Evolutionary conservation across 805 yeast genomes (phyloP).

Genomic region (Lipomyces mesembrius): DNA sequence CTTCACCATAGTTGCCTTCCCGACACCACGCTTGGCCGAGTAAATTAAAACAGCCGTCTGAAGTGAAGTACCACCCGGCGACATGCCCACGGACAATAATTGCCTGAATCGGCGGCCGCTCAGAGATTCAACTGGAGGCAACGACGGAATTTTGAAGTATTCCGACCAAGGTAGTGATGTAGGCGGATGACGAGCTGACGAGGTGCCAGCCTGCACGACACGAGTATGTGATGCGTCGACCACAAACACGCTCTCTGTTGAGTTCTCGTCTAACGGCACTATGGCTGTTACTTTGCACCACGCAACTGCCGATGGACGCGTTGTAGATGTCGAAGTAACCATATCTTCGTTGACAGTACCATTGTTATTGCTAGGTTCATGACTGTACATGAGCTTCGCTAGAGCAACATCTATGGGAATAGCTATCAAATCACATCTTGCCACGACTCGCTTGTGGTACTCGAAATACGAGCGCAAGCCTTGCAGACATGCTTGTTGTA

Average conservation of each 20-base stretch:
- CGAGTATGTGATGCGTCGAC: slow-evolving; percentile 72
- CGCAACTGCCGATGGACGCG: slow-evolving; percentile 71
- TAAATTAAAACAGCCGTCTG: slow-evolving; percentile 67
- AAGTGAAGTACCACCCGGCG: slow-evolving; percentile 53
- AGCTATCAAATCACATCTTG: slow-evolving; percentile 71
- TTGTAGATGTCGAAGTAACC: slow-evolving; percentile 53
- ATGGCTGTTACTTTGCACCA: slow-evolving; percentile 79
- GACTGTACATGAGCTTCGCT: slow-evolving; percentile 57
- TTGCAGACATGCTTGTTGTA: slow-evolving; percentile 63
- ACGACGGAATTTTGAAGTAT: slow-evolving; percentile 47
- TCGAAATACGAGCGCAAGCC: slow-evolving; percentile 69
- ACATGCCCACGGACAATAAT: slow-evolving; percentile 38
- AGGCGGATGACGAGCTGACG: slow-evolving; percentile 38
- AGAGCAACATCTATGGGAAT: slow-evolving; percentile 73
- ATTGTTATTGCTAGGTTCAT: slow-evolving; percentile 23
- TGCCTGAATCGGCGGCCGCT: slow-evolving; percentile 11
- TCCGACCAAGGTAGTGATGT: slow-evolving; percentile 28
- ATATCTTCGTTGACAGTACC: slow-evolving; percentile 31
- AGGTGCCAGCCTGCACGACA: slow-evolving; percentile 70
- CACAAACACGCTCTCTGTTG: slow-evolving; percentile 46
- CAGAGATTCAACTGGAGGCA: slow-evolving; percentile 18
- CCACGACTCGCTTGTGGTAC: slow-evolving; percentile 59
- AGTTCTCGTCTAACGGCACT: slow-evolving; percentile 28
- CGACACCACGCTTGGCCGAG: slow-evolving; percentile 75
- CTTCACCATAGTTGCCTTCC: slow-evolving; percentile 69